A percentile compares a stretch with the other conserved stretches of the same genome.
These are phyloP conservation scores for Zoysia pacifica DNA, from an alignment of 176 grass and related monocot species.

Conservation along the genomic window DNA sequence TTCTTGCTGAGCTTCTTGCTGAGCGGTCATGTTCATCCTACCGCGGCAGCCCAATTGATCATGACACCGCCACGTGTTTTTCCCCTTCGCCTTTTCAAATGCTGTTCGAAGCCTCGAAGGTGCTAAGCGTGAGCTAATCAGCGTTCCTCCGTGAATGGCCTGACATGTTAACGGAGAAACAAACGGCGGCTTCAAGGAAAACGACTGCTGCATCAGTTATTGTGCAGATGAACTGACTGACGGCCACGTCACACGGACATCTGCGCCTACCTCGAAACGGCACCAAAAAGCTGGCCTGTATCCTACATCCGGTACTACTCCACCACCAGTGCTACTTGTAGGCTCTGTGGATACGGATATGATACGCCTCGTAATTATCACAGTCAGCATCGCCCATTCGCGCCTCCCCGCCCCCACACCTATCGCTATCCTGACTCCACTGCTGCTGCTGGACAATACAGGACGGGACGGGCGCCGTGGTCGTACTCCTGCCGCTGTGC, in stretches of 20 bases:
- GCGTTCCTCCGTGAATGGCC: no score
- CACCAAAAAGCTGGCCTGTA: not conserved
- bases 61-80: no score
- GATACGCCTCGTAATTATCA: constrained; percentile 26
- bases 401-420: not conserved
- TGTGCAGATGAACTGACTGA: not conserved
- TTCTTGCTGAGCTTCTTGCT: no score
- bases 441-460: not conserved
- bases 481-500: not conserved
- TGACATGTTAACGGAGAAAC: no score
- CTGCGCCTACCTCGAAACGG: not conserved
- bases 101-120: no score
- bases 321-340: not conserved
- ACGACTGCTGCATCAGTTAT: no score
- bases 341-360: not conserved
- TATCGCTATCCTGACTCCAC: not conserved
- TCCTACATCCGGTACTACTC: not conserved
- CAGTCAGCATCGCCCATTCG: constrained; percentile 5
- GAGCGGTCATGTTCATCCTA: no score
- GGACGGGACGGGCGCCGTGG: not conserved
- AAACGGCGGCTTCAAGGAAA: no score
- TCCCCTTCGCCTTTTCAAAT: no score
- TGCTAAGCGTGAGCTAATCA: not conserved
- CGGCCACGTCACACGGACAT: not conserved
- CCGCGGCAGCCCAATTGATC: no score